Conservation (phyloP, 441 rosid species). For the Corymbia citriodora region DNA sequence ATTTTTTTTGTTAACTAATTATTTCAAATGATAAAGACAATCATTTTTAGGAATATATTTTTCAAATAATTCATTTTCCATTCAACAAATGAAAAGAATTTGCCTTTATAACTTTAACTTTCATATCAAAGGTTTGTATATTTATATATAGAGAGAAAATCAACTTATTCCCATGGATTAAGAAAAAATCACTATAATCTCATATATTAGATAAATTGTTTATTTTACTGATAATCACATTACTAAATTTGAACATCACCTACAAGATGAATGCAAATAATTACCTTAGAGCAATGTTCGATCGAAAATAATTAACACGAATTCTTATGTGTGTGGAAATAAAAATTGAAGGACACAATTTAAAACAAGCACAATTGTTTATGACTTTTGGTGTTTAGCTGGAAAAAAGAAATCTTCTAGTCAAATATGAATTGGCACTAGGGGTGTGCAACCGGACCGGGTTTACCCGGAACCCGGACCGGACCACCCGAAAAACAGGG, state of each 20-base stretch:
- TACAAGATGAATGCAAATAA: neutral
- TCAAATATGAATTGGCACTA: neutral
- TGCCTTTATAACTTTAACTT: neutral
- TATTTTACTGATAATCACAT: neutral
- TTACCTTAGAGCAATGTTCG: neutral
- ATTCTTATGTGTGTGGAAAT: neutral
- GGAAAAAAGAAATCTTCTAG: neutral
- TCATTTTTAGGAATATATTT: neutral
- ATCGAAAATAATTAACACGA: neutral
- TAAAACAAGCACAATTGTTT: neutral
- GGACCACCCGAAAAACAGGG: no score
- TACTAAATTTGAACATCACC: neutral
- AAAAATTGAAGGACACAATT: neutral
- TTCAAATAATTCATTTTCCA: neutral
- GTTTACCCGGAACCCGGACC: no score
- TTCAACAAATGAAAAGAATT: neutral
- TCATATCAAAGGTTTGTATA: neutral
- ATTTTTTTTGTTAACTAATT: neutral
- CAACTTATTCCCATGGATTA: neutral
- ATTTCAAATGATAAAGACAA: neutral
- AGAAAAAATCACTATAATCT: neutral
- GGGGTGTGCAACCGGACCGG: no score
- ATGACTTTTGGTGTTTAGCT: neutral
- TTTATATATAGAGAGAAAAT: neutral
- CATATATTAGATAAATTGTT: neutral